Conservation (phyloP, 768 basidiomycete species). For the Clavaria fumosa region DNA sequence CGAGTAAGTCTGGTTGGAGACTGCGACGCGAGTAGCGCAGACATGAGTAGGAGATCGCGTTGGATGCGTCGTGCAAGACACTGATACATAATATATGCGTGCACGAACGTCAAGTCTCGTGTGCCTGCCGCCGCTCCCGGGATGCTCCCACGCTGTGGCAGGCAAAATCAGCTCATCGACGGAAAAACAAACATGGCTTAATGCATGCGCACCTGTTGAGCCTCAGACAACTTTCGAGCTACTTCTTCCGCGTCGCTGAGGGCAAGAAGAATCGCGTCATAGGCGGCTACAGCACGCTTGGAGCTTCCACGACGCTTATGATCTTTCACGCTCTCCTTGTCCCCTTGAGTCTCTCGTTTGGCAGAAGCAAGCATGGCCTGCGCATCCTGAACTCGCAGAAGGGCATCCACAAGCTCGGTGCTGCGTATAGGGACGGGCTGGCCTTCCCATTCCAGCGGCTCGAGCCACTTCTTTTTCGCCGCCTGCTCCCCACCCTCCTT, state of each 20-base stretch:
- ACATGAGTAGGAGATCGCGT: constrained; percentile 71
- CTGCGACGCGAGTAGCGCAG: constrained; percentile 39
- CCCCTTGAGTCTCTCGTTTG: no score
- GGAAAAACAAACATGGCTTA: constrained; percentile 4
- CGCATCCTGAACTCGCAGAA: constrained; percentile 71
- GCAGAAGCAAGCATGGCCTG: constrained; percentile 38
- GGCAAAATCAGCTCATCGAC: neutral
- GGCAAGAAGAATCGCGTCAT: constrained; percentile 70
- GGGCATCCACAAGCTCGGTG: constrained; percentile 79
- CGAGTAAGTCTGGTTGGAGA: constrained; percentile 15
- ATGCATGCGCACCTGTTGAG: constrained; percentile 48
- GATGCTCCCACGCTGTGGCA: no score
- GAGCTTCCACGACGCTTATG: constrained; percentile 26
- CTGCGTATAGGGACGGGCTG: constrained; percentile 74
- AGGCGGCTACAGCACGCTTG: constrained; percentile 71
- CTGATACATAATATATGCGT: constrained; percentile 78
- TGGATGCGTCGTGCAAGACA: constrained; percentile 78
- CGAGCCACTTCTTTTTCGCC: constrained; percentile 47
- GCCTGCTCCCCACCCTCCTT: constrained; percentile 26
- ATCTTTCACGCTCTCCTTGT: constrained; percentile 16
- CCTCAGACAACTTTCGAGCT: constrained; percentile 62
- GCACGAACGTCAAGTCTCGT: constrained; percentile 71
- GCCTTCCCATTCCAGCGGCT: constrained; percentile 61
- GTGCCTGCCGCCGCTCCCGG: constrained; percentile 24
- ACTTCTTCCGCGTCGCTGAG: constrained; percentile 85